phyloP scores from a whole-genome alignment of 176 grass and related monocot genomes.

The Triticum timopheevii region DNA sequence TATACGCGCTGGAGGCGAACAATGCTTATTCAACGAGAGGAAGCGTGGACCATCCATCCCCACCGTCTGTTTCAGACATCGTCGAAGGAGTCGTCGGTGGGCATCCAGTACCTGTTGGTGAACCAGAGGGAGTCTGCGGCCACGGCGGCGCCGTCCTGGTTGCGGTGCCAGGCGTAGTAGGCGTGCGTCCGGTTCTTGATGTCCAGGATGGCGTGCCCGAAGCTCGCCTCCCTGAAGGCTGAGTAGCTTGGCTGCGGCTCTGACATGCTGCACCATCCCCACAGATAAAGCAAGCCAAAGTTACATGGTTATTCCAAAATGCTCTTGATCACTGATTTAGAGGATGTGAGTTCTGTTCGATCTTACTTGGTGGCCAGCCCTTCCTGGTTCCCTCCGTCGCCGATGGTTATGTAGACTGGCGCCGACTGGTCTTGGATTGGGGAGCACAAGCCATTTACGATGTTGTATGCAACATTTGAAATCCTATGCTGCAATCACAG shows the following conservation, averaged over 20 bases:
- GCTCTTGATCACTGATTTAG: no score
- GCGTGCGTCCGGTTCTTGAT: constrained; percentile 94
- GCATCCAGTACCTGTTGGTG: constrained; percentile 69
- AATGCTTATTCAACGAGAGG: not conserved
- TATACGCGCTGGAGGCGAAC: not conserved
- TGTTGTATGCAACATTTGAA: constrained; percentile 80
- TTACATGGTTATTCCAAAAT: no score
- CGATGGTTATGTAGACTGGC: constrained; percentile 84
- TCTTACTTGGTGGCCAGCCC: constrained; percentile 78
- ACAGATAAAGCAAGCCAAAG: not conserved
- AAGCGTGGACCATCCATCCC: not conserved
- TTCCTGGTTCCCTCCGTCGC: constrained; percentile 88
- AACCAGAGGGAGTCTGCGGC: constrained; percentile 79
- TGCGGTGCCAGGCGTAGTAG: constrained; percentile 85
- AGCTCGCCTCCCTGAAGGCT: constrained; percentile 93
- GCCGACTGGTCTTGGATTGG: constrained; percentile 59
- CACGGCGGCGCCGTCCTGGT: constrained; percentile 68
- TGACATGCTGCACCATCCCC: constrained; percentile 58
- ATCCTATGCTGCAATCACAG: constrained; percentile 66
- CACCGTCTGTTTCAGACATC: not conserved
- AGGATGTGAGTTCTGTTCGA: not conserved
- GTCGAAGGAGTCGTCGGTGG: constrained; percentile 50
- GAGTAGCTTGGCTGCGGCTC: constrained; percentile 89
- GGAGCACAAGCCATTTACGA: constrained; percentile 62
- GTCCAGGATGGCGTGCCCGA: constrained; percentile 88